phyloP scores from a whole-genome alignment of 2,329 filamentous ascomycete genomes.

The Alternaria alternata region DNA sequence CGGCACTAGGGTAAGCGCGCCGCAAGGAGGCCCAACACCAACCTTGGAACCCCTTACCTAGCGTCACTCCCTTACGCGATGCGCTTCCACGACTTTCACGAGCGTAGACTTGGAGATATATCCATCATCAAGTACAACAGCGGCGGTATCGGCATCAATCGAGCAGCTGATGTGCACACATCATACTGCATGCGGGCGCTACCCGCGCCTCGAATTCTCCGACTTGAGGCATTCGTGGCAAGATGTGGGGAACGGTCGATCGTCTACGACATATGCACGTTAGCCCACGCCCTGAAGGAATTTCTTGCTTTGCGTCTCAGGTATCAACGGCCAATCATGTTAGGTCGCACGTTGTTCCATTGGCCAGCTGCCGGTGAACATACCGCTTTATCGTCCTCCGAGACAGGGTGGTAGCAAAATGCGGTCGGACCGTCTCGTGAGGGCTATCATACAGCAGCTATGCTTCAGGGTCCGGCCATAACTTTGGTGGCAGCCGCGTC shows the following conservation, averaged over 20 bases:
- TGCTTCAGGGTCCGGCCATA: conserved; percentile 8
- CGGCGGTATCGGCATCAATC: not conserved
- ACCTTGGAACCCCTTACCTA: not conserved
- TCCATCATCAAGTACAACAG: not conserved
- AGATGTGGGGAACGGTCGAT: conserved; percentile 10
- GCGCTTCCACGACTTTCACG: not conserved
- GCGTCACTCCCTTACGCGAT: not conserved
- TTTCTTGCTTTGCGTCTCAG: conserved; percentile 4
- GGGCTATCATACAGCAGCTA: conserved; percentile 6
- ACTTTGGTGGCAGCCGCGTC: conserved; percentile 10
- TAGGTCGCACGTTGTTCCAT: not conserved
- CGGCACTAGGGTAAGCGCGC: conserved; percentile 4
- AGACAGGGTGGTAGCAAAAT: conserved; percentile 12
- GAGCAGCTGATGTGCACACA: not conserved
- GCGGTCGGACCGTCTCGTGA: conserved; percentile 14
- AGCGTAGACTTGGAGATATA: not conserved
- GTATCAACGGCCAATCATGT: conserved; percentile 6
- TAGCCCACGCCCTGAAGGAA: conserved; percentile 9
- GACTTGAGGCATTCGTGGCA: conserved; percentile 5
- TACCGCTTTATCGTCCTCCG: conserved; percentile 13
- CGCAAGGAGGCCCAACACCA: not conserved
- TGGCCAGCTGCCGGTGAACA: conserved; percentile 10
- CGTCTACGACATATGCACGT: conserved; percentile 10
- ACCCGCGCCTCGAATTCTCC: not conserved
- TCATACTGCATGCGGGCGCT: not conserved